phyloP scores from a whole-genome alignment of 306 rosid genomes.

The Acacia confusa region DNA sequence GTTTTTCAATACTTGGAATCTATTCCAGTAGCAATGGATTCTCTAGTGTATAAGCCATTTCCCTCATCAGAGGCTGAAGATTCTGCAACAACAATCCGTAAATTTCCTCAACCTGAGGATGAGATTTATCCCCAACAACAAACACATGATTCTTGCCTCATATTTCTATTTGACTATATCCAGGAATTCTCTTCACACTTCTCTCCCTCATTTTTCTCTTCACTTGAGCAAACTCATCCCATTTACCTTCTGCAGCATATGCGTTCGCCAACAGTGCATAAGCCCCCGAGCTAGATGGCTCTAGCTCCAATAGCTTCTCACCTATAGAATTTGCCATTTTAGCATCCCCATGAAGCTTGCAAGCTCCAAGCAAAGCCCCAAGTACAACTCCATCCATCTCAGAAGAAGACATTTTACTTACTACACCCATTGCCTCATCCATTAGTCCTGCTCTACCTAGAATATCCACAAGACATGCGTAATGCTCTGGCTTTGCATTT shows the following conservation, averaged over 20 bases:
- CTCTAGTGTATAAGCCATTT: slow-evolving; percentile 30
- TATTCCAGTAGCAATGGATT: slow-evolving; percentile 1
- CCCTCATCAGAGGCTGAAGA: slow-evolving; percentile 51
- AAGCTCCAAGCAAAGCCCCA: slow-evolving; percentile 52
- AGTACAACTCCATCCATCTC: slow-evolving; percentile 50
- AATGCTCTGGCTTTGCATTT: slow-evolving; percentile 42
- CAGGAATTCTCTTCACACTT: slow-evolving; percentile 49
- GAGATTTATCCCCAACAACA: slow-evolving; percentile 20
- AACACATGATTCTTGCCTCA: slow-evolving; percentile 44
- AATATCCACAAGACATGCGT: slow-evolving; percentile 46
- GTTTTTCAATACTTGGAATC: slow-evolving; percentile 19
- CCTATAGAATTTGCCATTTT: slow-evolving; percentile 34
- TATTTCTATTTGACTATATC: slow-evolving; percentile 47
- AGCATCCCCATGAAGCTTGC: slow-evolving; percentile 41
- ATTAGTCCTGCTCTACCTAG: slow-evolving; percentile 47
- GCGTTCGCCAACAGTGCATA: slow-evolving; percentile 44
- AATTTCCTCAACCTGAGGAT: slow-evolving; percentile 41
- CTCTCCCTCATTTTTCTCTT: slow-evolving; percentile 52
- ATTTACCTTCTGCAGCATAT: slow-evolving; percentile 43
- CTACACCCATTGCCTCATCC: slow-evolving; percentile 42
- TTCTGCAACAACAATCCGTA: slow-evolving; percentile 39
- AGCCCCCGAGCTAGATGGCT: slow-evolving; percentile 40
- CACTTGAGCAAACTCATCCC: slow-evolving; percentile 54
- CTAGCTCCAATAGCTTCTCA: slow-evolving; percentile 40
- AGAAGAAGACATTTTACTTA: slow-evolving; percentile 37